Base-by-base conservation (phyloP, 2,329 filamentous ascomycete genomes). In the Colletotrichum cereale region DNA sequence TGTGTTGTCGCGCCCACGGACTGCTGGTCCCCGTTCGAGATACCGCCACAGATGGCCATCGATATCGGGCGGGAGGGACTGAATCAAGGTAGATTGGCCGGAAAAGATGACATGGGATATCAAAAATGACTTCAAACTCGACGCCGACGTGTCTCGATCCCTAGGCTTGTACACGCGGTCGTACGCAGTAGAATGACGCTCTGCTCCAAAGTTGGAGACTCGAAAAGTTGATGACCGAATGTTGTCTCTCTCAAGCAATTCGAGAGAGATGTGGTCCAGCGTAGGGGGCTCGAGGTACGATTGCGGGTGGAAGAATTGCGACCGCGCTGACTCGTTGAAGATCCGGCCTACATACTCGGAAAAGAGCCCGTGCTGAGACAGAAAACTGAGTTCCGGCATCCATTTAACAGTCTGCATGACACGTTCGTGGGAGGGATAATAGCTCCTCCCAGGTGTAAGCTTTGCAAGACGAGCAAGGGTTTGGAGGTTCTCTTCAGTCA, bases 371-470 rank as follows among this genome's bases (percentile, higher is more conserved):
- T n/a, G n/a, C n/a, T n/a, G n/a, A n/a, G 84, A 76, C 2, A 86
- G 72, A 8, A 79, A 80, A 1, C 80, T 79, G 0, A 89, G 75
- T 0, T 62, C 24, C 0, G 67, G 0, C 0, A 75, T 62, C 88
- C 87, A 90, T 0, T 21, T 1, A 3, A 87, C 80, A 0, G 56
- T 79, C 63, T 90, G 85, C 86, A 89, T 89, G 0, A 79, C 77
- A 16, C 74, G 67, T 12, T 79, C 24, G 7, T 83, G 31, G 0
- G 21, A 0, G 0, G 86, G 86, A 66, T 89, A 89, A 67, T 81
- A 89, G 0, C 55, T n/a, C 34, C 86, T 77, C 2, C 12, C 12
- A 0, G 87, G 87, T 1, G 84, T 83, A 0, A 88, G 75, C 0
- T 63, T 16, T 0, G 84, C 79, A 40, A 89, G 82, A 0, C 75